Percentiles rank a stretch among this genome's conserved stretches.
Evolutionary conservation across 2,329 filamentous ascomycete genomes (phyloP).

Genomic region (Penicillium griseofulvum): DNA sequence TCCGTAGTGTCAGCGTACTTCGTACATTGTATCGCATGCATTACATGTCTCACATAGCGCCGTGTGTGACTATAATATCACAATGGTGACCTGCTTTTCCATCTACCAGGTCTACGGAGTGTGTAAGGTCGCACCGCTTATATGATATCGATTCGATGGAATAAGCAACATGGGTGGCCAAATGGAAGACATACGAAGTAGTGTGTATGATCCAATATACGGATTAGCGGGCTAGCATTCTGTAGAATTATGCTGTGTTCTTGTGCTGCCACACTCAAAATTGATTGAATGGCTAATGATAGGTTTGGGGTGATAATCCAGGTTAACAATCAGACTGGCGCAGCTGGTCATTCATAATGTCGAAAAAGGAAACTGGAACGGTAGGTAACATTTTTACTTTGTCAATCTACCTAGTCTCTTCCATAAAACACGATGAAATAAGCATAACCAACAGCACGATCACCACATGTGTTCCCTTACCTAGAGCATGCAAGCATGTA

Average conservation of each 20-base stretch:
- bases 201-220: neutral
- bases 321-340: conserved; percentile 9
- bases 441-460: conserved; percentile 6
- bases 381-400: neutral
- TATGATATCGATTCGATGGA: neutral
- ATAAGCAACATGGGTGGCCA: neutral
- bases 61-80: conserved; percentile 15
- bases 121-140: conserved; percentile 15
- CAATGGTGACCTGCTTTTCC: conserved; percentile 14
- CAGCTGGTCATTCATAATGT: conserved; percentile 1
- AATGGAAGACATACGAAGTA: neutral
- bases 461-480: conserved; percentile 19
- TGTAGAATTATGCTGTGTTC: neutral
- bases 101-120: conserved; percentile 20
- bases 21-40: conserved; percentile 18
- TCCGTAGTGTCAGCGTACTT: conserved; percentile 7
- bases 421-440: neutral
- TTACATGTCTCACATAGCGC: conserved; percentile 31
- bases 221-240: neutral
- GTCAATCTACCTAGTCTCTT: neutral
- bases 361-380: neutral
- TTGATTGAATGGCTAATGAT: conserved; percentile 1
- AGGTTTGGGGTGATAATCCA: neutral
- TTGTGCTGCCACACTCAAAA: conserved; percentile 3
- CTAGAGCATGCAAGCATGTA: conserved; percentile 16